Conservation (phyloP, 768 basidiomycete species). For the Ephemerocybe angulata region DNA sequence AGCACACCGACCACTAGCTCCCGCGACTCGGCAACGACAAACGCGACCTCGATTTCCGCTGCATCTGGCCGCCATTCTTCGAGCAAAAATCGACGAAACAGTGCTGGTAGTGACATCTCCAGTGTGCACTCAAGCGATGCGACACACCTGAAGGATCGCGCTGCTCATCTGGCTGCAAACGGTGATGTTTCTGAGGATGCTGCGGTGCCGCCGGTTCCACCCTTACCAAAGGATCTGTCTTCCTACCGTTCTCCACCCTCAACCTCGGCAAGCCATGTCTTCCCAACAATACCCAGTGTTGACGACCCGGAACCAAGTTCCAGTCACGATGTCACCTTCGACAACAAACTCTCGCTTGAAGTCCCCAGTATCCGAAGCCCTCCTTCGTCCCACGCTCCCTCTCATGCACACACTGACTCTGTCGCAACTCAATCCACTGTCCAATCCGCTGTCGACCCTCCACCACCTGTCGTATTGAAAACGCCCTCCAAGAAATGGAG, state of each 20-base stretch:
- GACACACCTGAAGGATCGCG: constrained; percentile 62
- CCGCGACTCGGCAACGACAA: constrained; percentile 82
- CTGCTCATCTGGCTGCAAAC: constrained; percentile 53
- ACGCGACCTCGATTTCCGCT: constrained; percentile 71
- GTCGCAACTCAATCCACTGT: constrained; percentile 28
- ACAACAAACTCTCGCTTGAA: constrained; percentile 49
- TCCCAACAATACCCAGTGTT: constrained; percentile 39
- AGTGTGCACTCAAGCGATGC: constrained; percentile 70
- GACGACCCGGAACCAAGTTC: constrained; percentile 43
- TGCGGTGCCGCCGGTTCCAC: constrained; percentile 88
- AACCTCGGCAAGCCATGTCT: constrained; percentile 50
- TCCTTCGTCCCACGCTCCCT: constrained; percentile 27
- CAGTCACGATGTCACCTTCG: constrained; percentile 44
- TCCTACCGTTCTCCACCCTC: constrained; percentile 67
- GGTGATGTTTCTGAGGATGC: constrained; percentile 59
- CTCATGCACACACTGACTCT: constrained; percentile 31
- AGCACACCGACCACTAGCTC: constrained; percentile 78
- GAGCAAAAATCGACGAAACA: constrained; percentile 69
- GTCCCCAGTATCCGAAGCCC: constrained; percentile 38
- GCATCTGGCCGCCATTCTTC: constrained; percentile 71
- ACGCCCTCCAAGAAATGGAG: constrained; percentile 97
- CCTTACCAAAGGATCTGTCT: constrained; percentile 86
- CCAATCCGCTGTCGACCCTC: constrained; percentile 43
- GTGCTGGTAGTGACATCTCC: constrained; percentile 82
- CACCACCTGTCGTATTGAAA: constrained; percentile 52